Conservation (phyloP, 116 monocot genomes). For the Zostera marina region DNA sequence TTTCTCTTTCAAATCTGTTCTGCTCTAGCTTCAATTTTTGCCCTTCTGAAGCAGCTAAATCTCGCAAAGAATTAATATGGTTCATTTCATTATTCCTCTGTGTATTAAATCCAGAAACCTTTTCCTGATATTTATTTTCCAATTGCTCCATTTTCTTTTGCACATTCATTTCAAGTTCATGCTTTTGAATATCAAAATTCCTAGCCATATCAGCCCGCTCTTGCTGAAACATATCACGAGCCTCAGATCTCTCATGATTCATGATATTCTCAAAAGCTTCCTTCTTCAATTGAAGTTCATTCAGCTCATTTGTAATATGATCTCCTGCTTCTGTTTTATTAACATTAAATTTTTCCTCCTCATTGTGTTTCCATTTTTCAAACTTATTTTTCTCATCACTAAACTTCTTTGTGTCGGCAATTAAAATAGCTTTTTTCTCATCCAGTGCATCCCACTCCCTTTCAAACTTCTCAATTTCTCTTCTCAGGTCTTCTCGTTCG, state of each 20-base stretch:
- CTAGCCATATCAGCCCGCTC: constrained; percentile 45
- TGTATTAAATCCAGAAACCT: constrained; percentile 45
- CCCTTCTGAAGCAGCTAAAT: constrained; percentile 35
- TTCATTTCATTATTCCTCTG: constrained; percentile 32
- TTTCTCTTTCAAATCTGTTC: constrained; percentile 48
- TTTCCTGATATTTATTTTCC: constrained; percentile 33
- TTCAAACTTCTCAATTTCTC: constrained; percentile 72
- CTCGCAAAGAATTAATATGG: constrained; percentile 31
- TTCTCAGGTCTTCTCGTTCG: constrained; percentile 51
- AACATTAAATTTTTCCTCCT: constrained; percentile 52
- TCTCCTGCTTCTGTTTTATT: constrained; percentile 16
- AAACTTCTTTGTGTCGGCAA: constrained; percentile 27
- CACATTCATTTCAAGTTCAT: constrained; percentile 66
- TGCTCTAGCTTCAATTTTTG: constrained; percentile 45
- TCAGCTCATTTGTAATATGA: constrained; percentile 33
- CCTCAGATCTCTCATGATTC: constrained; percentile 34
- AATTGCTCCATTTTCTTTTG: constrained; percentile 39
- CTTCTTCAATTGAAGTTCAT: constrained; percentile 42
- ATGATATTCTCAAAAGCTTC: constrained; percentile 59
- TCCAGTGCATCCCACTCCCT: constrained; percentile 75
- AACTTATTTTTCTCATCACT: constrained; percentile 42
- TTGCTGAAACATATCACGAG: constrained; percentile 25
- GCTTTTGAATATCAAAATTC: constrained; percentile 47
- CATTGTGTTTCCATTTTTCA: constrained; percentile 45
- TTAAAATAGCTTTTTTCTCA: constrained; percentile 42